Conservation (phyloP, 1,284 basidiomycete species). For the Phylloboletellus chloephorus region DNA sequence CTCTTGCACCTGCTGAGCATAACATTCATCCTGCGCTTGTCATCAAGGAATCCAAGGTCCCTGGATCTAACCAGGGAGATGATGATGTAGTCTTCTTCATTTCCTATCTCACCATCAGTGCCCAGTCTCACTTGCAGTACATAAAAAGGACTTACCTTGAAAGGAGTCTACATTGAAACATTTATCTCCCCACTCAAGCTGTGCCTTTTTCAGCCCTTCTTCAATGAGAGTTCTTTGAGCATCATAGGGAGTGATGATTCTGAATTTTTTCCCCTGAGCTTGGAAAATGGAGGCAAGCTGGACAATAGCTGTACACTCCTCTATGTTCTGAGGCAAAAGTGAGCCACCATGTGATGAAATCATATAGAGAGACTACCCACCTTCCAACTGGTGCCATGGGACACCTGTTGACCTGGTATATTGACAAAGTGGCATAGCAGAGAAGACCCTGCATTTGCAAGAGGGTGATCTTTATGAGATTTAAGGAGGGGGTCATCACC, state of each 20-base stretch:
- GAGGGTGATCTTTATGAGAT: conserved; percentile 43
- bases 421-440: conserved; percentile 51
- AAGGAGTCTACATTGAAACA: conserved; percentile 67
- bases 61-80: conserved; percentile 59
- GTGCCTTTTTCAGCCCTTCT: conserved; percentile 37
- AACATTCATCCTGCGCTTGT: conserved; percentile 58
- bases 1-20: conserved; percentile 65
- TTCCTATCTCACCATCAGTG: conserved; percentile 36
- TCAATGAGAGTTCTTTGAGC: conserved; percentile 54
- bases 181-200: conserved; percentile 52
- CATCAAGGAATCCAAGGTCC: conserved; percentile 52
- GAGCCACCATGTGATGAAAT: conserved; percentile 1
- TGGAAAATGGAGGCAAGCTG: conserved; percentile 45
- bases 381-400: conserved; percentile 40
- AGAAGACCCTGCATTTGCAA: conserved; percentile 32
- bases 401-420: conserved; percentile 38
- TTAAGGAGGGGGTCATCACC: conserved; percentile 33
- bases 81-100: conserved; percentile 58
- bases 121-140: conserved; percentile 4
- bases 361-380: conserved; percentile 30
- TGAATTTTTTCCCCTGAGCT: conserved; percentile 39
- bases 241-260: conserved; percentile 70
- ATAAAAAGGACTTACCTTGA: conserved; percentile 41
- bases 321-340: conserved; percentile 40
- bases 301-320: conserved; percentile 44